These are phyloP conservation scores for Xanthoconium separans DNA, from an alignment of 1,284 basidiomycete genomes.

Conservation along the genomic window DNA sequence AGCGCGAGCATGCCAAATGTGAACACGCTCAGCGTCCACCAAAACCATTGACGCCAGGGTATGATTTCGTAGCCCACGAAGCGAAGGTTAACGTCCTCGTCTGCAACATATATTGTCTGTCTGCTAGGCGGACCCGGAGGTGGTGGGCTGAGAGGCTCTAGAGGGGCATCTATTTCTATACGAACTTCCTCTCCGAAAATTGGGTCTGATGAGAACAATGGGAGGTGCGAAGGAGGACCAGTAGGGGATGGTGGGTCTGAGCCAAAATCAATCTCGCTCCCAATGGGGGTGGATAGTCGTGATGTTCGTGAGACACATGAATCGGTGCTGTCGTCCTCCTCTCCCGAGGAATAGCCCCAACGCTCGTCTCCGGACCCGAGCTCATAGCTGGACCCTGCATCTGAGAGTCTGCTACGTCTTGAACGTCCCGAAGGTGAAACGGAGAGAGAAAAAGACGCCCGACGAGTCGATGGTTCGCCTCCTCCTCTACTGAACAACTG, in stretches of 20 bases:
- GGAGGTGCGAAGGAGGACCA: slow-evolving; percentile 50
- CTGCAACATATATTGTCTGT: slow-evolving; percentile 86
- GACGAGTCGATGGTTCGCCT: slow-evolving; percentile 42
- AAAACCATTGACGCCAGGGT: slow-evolving; percentile 63
- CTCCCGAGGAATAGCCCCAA: slow-evolving; percentile 80
- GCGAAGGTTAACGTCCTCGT: slow-evolving; percentile 89
- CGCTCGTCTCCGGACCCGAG: slow-evolving; percentile 57
- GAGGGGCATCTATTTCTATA: slow-evolving; percentile 70
- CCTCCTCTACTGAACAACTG: slow-evolving; percentile 61
- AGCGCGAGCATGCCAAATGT: slow-evolving; percentile 80
- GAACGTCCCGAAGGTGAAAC: slow-evolving; percentile 51
- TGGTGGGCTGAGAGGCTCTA: slow-evolving; percentile 60
- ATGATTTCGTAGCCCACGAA: slow-evolving; percentile 88
- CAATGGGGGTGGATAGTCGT: slow-evolving; percentile 38
- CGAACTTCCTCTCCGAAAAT: slow-evolving; percentile 79
- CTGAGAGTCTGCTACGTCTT: slow-evolving; percentile 53
- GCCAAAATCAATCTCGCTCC: slow-evolving; percentile 64
- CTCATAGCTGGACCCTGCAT: slow-evolving; percentile 58
- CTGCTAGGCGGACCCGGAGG: slow-evolving; percentile 76
- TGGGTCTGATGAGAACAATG: slow-evolving; percentile 69
- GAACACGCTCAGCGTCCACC: slow-evolving; percentile 71
- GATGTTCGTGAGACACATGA: slow-evolving; percentile 24
- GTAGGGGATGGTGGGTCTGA: slow-evolving; percentile 63
- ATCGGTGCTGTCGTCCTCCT: slow-evolving; percentile 49
- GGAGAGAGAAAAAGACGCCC: slow-evolving; percentile 56